These are phyloP conservation scores for Acanthamoeba triangularis DNA, from an alignment of 208 protist species.

Conservation along the genomic window DNA sequence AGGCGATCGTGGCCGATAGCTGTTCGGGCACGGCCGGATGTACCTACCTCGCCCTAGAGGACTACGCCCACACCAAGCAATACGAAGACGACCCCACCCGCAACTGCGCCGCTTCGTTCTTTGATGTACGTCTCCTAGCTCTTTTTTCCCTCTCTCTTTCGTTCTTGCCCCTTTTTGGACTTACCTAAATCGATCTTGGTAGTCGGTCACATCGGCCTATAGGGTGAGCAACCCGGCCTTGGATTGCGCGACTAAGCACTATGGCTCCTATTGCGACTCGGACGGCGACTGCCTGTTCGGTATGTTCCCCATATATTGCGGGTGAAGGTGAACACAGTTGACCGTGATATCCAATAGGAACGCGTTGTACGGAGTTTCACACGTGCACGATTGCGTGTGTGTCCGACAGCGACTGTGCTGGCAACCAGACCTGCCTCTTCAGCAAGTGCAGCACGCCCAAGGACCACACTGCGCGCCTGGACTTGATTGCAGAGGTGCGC, in stretches of 20 bases:
- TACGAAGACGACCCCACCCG: not conserved
- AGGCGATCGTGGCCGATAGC: not conserved
- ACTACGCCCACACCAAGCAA: not conserved
- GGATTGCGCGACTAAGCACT: not conserved
- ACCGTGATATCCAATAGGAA: not conserved
- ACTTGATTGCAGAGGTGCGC: not conserved
- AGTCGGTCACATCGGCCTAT: not conserved
- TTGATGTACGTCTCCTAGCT: not conserved
- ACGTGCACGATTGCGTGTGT: not conserved
- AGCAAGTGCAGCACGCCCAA: not conserved
- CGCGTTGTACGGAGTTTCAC: not conserved
- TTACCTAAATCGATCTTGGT: not conserved
- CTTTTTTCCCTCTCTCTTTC: not conserved
- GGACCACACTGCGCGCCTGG: not conserved
- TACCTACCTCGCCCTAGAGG: not conserved
- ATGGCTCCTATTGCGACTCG: not conserved
- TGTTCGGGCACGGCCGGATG: not conserved
- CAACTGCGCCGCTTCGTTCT: not conserved
- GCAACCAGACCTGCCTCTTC: not conserved
- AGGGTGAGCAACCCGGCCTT: not conserved
- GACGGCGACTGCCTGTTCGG: not conserved
- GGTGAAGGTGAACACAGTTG: no score
- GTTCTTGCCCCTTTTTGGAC: not conserved
- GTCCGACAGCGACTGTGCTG: not conserved
- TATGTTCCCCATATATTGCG: no score